A percentile compares a stretch with the other conserved stretches of the same genome.
Evolutionary conservation across 441 rosid genomes (phyloP).

Genomic region (Codiaeum variegatum): DNA sequence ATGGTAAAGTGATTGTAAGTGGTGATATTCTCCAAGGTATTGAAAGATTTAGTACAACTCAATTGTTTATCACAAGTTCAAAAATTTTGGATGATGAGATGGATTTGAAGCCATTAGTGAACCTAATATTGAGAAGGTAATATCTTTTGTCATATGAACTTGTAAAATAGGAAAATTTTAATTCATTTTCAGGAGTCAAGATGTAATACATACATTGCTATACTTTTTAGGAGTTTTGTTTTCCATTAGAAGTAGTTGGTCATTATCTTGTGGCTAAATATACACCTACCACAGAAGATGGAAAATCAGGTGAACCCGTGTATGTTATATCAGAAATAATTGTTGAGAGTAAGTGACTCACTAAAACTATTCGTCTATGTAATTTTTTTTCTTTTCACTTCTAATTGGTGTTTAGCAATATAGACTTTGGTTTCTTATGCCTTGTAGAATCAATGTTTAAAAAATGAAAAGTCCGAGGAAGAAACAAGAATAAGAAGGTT

Average conservation of each 20-base stretch:
- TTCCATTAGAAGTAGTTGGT: slow-evolving; percentile 93
- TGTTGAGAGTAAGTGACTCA: slow-evolving; percentile 84
- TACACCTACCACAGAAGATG: slow-evolving; percentile 83
- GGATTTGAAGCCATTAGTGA: slow-evolving; percentile 79
- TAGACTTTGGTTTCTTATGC: no score
- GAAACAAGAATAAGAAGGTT: no score
- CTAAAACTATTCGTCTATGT: no score
- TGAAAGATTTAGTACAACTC: slow-evolving; percentile 93
- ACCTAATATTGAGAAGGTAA: slow-evolving; percentile 83
- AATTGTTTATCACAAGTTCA: slow-evolving; percentile 79
- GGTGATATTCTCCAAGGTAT: slow-evolving; percentile 84
- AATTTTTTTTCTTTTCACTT: no score
- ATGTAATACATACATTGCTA: slow-evolving; percentile 25
- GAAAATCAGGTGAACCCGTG: slow-evolving; percentile 85
- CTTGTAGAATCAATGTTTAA: no score
- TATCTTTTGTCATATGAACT: neutral
- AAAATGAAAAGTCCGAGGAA: no score
- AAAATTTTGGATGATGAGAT: slow-evolving; percentile 49
- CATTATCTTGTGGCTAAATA: slow-evolving; percentile 76
- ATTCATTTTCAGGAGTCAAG: neutral
- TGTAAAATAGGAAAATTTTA: neutral
- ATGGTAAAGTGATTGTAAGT: slow-evolving; percentile 74
- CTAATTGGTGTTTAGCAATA: no score
- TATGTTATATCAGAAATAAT: slow-evolving; percentile 68
- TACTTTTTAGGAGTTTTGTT: slow-evolving; percentile 73